Percentiles rank a stretch among this genome's conserved stretches.
Evolutionary conservation across 345 rosid species (phyloP).

Genomic region (Eucalyptus fibrosa): DNA sequence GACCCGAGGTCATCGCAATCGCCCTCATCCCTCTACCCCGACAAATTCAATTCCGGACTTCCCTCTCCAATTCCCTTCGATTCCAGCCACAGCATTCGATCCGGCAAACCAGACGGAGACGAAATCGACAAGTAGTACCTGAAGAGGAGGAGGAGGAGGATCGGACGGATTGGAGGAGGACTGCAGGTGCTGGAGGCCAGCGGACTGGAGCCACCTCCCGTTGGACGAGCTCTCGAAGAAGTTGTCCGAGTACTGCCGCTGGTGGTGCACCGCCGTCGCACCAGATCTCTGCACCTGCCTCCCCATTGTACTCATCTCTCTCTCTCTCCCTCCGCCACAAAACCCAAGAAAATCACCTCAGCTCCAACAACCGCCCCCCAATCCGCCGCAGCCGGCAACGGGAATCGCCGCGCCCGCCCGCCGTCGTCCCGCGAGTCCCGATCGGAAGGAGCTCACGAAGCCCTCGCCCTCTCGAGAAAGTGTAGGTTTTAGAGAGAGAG

Average conservation of each 20-base stretch:
- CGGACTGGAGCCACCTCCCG: slow-evolving; percentile 91
- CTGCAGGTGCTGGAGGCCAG: slow-evolving; percentile 82
- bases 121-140: background rate
- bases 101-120: background rate
- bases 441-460: background rate
- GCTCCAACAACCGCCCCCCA: background rate
- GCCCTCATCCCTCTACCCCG: background rate
- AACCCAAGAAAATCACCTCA: background rate
- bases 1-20: background rate
- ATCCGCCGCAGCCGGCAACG: background rate
- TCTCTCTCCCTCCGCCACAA: background rate
- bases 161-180: slow-evolving; percentile 27
- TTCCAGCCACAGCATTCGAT: background rate
- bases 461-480: background rate
- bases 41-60: background rate
- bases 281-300: slow-evolving; percentile 84
- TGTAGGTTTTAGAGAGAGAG: background rate
- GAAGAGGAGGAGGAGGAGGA: slow-evolving; percentile 22
- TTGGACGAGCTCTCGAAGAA: slow-evolving; percentile 62
- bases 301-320: slow-evolving; percentile 4
- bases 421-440: background rate
- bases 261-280: slow-evolving; percentile 62
- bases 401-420: background rate
- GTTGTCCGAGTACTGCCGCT: slow-evolving; percentile 75
- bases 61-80: background rate